These are phyloP conservation scores for Dioszegia hungarica DNA, from an alignment of 768 basidiomycete species.

Conservation along the genomic window DNA sequence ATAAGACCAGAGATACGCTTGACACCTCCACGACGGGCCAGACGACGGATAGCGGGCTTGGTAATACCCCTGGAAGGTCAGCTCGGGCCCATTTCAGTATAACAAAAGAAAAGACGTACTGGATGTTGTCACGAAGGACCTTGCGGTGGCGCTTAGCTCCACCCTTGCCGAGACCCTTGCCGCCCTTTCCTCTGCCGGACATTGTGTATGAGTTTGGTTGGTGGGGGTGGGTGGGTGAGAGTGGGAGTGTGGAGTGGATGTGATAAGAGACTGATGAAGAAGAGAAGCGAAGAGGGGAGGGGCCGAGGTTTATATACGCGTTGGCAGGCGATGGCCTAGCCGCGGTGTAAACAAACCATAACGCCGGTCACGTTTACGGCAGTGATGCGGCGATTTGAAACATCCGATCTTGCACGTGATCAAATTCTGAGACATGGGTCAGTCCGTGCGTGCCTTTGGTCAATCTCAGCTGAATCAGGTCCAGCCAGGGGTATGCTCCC, in stretches of 20 bases:
- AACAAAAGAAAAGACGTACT: constrained; percentile 27
- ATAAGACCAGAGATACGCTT: constrained; percentile 54
- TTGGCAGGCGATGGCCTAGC: too few species aligned
- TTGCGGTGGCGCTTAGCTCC: constrained; percentile 53
- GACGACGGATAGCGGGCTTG: constrained; percentile 56
- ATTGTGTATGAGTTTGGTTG: constrained; percentile 12
- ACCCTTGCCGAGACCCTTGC: constrained; percentile 53
- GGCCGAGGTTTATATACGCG: constrained; percentile 8
- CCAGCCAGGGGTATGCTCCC: too few species aligned
- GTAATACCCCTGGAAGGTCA: constrained; percentile 51
- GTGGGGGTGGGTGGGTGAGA: constrained; percentile 3
- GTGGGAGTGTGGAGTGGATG: constrained; percentile 1
- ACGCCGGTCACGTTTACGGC: neutral
- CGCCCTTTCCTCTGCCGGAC: constrained; percentile 37
- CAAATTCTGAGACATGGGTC: too few species aligned
- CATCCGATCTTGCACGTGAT: too few species aligned
- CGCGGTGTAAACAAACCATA: too few species aligned
- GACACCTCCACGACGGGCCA: constrained; percentile 57
- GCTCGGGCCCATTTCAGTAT: neutral
- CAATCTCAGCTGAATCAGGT: too few species aligned
- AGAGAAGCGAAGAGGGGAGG: constrained; percentile 2
- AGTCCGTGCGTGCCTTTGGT: too few species aligned
- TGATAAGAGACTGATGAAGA: neutral
- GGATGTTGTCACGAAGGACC: constrained; percentile 53
- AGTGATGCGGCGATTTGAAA: neutral